Percentiles rank a stretch among this genome's conserved stretches.
phyloP scores from a whole-genome alignment of 2,329 filamentous ascomycete genomes.

The Dactylonectria estremocensis region DNA sequence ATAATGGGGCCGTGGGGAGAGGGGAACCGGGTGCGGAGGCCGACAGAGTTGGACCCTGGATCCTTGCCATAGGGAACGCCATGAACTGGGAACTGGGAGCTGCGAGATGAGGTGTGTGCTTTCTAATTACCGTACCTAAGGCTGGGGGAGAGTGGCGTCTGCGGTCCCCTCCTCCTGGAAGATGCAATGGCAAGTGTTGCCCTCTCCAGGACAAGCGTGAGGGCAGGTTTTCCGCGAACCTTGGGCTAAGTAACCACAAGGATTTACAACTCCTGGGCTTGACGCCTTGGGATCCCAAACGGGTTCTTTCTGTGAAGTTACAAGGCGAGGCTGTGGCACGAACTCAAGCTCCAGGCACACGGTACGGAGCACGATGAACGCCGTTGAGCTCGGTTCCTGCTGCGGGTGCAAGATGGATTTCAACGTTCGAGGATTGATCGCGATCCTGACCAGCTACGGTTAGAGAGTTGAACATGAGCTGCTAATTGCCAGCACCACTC shows the following conservation, averaged over 20 bases:
- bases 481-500: too few relatives aligned
- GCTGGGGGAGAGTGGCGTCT: conserved; percentile 32
- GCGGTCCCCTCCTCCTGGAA: conserved; percentile 25
- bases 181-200: conserved; percentile 25
- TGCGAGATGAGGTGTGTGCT: neutral
- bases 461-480: too few relatives aligned
- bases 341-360: conserved; percentile 16
- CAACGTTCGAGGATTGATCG: too few relatives aligned
- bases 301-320: conserved; percentile 7
- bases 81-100: too few relatives aligned
- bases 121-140: conserved; percentile 21
- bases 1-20: conserved; percentile 6
- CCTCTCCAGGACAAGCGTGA: conserved; percentile 25
- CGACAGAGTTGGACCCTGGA: conserved; percentile 19
- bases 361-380: conserved; percentile 18
- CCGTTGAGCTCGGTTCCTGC: too few relatives aligned
- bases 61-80: conserved; percentile 12
- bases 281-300: conserved; percentile 19
- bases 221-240: conserved; percentile 13
- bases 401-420: too few relatives aligned
- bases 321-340: conserved; percentile 33
- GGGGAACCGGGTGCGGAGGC: too few relatives aligned
- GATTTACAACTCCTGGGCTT: conserved; percentile 29
- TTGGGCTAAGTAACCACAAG: conserved; percentile 30
- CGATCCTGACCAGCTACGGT: too few relatives aligned